Evolutionary conservation across 176 grass and related monocot genomes (phyloP).

Genomic region (Avena sativa): DNA sequence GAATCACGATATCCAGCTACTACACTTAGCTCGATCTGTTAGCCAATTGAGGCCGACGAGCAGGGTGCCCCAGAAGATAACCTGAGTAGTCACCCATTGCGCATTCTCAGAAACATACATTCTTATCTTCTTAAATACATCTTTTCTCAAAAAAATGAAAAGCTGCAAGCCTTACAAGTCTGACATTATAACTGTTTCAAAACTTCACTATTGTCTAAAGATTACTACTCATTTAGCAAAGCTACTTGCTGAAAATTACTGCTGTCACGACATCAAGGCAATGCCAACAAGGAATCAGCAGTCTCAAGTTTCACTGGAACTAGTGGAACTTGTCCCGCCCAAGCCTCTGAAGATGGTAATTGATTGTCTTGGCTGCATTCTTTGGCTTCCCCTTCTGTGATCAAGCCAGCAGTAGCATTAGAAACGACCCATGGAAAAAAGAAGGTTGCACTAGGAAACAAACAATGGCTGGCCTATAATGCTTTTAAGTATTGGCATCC

Average conservation of each 20-base stretch:
- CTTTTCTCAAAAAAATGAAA: background rate
- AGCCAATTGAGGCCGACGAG: background rate
- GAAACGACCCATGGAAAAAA: background rate
- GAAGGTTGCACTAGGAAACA: background rate
- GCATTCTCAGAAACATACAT: background rate
- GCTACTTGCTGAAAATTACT: background rate
- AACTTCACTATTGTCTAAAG: constrained; percentile 1
- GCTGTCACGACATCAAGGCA: background rate
- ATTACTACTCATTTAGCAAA: constrained; percentile 6
- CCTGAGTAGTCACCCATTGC: background rate
- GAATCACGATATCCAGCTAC: background rate
- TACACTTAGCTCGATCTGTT: too few relatives aligned
- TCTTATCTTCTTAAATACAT: background rate
- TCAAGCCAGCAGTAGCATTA: constrained; percentile 30
- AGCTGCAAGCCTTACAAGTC: background rate
- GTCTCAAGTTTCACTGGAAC: background rate
- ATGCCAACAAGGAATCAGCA: background rate
- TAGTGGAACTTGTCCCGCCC: constrained; percentile 60
- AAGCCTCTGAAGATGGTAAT: constrained; percentile 81
- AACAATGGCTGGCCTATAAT: background rate
- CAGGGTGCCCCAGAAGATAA: background rate
- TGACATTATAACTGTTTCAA: constrained; percentile 11
- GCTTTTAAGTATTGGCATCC: background rate
- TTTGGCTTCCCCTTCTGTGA: constrained; percentile 68
- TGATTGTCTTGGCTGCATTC: constrained; percentile 73